Percentiles rank a stretch among this genome's conserved stretches.
Evolutionary conservation across 345 rosid genomes (phyloP).

Genomic region (Populus alba): DNA sequence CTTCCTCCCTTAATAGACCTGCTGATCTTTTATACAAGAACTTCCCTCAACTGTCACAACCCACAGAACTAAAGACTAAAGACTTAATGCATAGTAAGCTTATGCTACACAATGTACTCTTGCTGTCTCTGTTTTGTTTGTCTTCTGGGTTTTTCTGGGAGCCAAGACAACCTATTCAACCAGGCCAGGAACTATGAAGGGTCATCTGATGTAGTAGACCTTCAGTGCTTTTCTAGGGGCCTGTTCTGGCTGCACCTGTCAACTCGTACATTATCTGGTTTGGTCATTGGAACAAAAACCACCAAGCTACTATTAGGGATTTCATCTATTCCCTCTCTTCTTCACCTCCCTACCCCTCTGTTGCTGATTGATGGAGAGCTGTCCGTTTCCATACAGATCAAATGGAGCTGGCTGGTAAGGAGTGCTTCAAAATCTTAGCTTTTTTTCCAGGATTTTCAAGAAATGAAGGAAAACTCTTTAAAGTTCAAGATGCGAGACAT

Average conservation of each 20-base stretch:
- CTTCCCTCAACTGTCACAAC: no score
- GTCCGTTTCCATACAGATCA: slow-evolving; percentile 60
- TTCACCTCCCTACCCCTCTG: slow-evolving; percentile 50
- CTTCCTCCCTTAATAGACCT: no score
- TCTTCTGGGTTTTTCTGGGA: slow-evolving; percentile 26
- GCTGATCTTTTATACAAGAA: no score
- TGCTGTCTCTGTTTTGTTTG: slow-evolving; percentile 8
- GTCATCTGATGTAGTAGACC: slow-evolving; percentile 48
- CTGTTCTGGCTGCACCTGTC: slow-evolving; percentile 52
- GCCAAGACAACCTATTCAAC: slow-evolving; percentile 19
- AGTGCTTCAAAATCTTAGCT: no score
- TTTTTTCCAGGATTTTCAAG: no score
- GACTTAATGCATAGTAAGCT: no score
- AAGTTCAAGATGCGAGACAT: no score
- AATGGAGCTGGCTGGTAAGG: slow-evolving; percentile 24
- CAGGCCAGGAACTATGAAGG: slow-evolving; percentile 47
- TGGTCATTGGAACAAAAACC: slow-evolving; percentile 56
- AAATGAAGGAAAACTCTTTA: no score
- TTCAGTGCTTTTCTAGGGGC: slow-evolving; percentile 63
- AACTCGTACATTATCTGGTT: slow-evolving; percentile 57
- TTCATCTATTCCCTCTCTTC: slow-evolving; percentile 56
- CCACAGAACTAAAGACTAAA: no score
- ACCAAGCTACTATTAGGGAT: slow-evolving; percentile 51
- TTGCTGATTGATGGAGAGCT: slow-evolving; percentile 63
- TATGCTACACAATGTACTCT: no score